phyloP scores from a whole-genome alignment of 768 basidiomycete species.

The Auriscalpium orientale region DNA sequence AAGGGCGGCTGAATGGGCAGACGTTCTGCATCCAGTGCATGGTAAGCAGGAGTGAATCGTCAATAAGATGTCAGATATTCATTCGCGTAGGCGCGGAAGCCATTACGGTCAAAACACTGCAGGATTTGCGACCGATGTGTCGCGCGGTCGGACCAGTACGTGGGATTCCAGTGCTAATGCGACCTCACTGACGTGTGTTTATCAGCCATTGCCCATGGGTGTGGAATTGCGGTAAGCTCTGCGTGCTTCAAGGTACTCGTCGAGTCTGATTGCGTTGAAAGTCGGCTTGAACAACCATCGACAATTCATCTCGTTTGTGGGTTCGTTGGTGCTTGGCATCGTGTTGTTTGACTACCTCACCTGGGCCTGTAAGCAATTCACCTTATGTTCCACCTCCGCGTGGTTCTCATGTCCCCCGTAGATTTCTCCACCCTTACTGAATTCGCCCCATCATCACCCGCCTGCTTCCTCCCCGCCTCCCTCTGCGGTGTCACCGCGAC shows the following conservation, averaged over 20 bases:
- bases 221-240: constrained; percentile 86
- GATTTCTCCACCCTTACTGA: constrained; percentile 46
- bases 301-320: constrained; percentile 91
- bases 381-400: background rate
- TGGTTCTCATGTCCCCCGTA: constrained; percentile 20
- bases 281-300: constrained; percentile 93
- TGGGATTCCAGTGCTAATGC: constrained; percentile 3
- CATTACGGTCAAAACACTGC: constrained; percentile 93
- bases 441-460: constrained; percentile 37
- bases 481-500: constrained; percentile 65
- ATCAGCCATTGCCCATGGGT: constrained; percentile 96
- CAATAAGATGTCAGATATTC: background rate
- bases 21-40: constrained; percentile 96
- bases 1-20: constrained; percentile 87
- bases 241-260: too few relatives aligned
- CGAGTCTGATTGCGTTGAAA: constrained; percentile 18
- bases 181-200: constrained; percentile 1
- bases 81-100: constrained; percentile 62
- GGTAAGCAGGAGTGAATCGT: constrained; percentile 35
- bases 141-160: constrained; percentile 89
- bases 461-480: constrained; percentile 59
- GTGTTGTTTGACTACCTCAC: constrained; percentile 76
- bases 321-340: constrained; percentile 77
- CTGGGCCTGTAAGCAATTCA: constrained; percentile 62
- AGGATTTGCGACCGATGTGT: constrained; percentile 86